Evolutionary conservation across 2,329 filamentous ascomycete genomes (phyloP).

Genomic region (Beauveria australis): DNA sequence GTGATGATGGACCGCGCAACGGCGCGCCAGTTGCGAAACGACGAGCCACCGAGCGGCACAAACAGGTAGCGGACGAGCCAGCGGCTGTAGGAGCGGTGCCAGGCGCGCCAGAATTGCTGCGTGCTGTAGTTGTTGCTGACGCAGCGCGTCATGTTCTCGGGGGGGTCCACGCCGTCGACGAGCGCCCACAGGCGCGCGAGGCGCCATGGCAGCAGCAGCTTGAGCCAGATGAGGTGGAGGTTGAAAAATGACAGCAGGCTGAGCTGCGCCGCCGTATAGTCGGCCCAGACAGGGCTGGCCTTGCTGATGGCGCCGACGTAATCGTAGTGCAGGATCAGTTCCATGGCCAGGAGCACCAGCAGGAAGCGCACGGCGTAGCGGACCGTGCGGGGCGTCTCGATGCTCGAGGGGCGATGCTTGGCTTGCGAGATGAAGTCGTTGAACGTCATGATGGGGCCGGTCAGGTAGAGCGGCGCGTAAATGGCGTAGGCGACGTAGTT

Average conservation of each 20-base stretch:
- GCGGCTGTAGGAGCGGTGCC: slow-evolving; percentile 92
- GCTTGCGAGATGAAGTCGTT: slow-evolving; percentile 93
- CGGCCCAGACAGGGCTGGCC: slow-evolving; percentile 66
- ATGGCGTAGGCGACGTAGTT: slow-evolving; percentile 86
- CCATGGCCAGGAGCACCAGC: slow-evolving; percentile 77
- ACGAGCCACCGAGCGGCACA: slow-evolving; percentile 73
- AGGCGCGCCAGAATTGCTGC: slow-evolving; percentile 86
- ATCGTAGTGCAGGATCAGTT: slow-evolving; percentile 81
- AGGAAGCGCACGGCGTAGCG: slow-evolving; percentile 79
- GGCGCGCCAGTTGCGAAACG: slow-evolving; percentile 36
- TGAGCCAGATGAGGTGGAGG: slow-evolving; percentile 95
- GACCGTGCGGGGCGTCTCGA: slow-evolving; percentile 61
- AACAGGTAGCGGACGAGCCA: slow-evolving; percentile 95
- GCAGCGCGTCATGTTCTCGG: slow-evolving; percentile 97
- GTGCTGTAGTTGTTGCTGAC: slow-evolving; percentile 92
- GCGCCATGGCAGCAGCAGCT: slow-evolving; percentile 94
- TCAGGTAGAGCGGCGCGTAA: slow-evolving; percentile 87
- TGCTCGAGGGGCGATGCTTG: slow-evolving; percentile 63
- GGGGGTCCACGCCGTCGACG: slow-evolving; percentile 83
- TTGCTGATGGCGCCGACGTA: slow-evolving; percentile 92
- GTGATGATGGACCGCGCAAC: slow-evolving; percentile 58
- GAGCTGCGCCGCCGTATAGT: slow-evolving; percentile 81
- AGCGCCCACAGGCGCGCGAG: slow-evolving; percentile 97
- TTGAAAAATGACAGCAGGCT: slow-evolving; percentile 92
- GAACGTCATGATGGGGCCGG: slow-evolving; percentile 91